A percentile compares a stretch with the other conserved stretches of the same genome.
Evolutionary conservation across 345 rosid genomes (phyloP).

Genomic region (Brassica nigra): DNA sequence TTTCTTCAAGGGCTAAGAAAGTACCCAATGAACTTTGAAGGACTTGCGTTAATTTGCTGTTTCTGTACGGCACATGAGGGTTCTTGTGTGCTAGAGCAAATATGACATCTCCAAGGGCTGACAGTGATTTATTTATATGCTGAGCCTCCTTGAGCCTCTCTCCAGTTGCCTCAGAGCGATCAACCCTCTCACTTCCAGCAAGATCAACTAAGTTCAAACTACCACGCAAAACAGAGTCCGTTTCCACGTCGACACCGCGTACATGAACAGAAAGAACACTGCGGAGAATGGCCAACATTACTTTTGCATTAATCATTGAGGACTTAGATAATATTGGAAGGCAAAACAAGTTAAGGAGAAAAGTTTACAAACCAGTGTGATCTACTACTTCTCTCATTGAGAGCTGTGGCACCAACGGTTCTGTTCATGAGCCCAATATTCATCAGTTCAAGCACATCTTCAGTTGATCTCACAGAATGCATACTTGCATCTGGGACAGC

Average conservation of each 20-base stretch:
- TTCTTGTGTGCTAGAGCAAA: constrained; percentile 88
- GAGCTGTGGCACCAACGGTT: constrained; percentile 86
- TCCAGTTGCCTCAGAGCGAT: constrained; percentile 95
- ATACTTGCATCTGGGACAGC: constrained; percentile 98
- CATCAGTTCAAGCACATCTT: constrained; percentile 90
- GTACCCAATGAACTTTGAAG: constrained; percentile 97
- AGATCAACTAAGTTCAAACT: constrained; percentile 90
- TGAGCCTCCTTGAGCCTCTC: constrained; percentile 97
- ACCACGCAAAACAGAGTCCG: constrained; percentile 75
- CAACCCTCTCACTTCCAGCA: constrained; percentile 98
- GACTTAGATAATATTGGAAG: not conserved
- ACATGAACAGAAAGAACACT: constrained; percentile 96
- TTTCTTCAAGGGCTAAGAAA: not conserved
- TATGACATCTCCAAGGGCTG: constrained; percentile 96
- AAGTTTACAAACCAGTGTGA: constrained; percentile 75
- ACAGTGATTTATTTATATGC: constrained; percentile 89
- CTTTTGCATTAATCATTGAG: not conserved
- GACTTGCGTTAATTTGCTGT: constrained; percentile 97
- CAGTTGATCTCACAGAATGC: constrained; percentile 75
- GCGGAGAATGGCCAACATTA: constrained; percentile 40
- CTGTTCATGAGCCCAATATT: constrained; percentile 79
- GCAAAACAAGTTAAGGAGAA: constrained; percentile 1
- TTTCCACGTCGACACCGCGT: constrained; percentile 68
- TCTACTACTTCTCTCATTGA: constrained; percentile 97
- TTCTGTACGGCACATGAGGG: constrained; percentile 87